A percentile compares a stretch with the other conserved stretches of the same genome.
phyloP scores from a whole-genome alignment of 805 yeast genomes.

The Candida quercuum region DNA sequence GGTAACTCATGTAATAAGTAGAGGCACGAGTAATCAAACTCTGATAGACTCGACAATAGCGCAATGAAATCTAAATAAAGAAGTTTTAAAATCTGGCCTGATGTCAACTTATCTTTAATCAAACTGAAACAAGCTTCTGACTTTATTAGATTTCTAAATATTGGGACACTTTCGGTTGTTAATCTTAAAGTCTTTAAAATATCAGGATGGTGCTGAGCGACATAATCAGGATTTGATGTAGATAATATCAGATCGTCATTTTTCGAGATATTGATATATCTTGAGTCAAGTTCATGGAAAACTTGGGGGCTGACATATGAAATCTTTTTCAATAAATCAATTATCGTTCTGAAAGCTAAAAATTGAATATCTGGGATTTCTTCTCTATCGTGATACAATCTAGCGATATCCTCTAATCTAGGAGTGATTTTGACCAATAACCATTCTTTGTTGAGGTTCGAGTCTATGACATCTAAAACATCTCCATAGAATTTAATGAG shows the following conservation, averaged over 20 bases:
- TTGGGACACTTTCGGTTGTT: constrained; percentile 8
- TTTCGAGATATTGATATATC: constrained; percentile 7
- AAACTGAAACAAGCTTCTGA: constrained; percentile 5
- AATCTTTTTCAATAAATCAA: constrained; percentile 12
- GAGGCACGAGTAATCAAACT: constrained; percentile 6
- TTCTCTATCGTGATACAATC: constrained; percentile 8
- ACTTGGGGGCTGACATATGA: constrained; percentile 10
- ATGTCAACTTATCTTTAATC: constrained; percentile 7
- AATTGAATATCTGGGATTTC: constrained; percentile 11
- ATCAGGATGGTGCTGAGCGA: constrained; percentile 8
- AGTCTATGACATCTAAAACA: constrained; percentile 10
- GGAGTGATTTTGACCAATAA: constrained; percentile 8
- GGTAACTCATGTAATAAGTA: constrained; percentile 16
- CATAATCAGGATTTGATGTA: constrained; percentile 13
- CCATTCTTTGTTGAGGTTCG: constrained; percentile 14
- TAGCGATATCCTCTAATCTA: constrained; percentile 8
- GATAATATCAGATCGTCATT: constrained; percentile 9
- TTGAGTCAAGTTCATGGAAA: constrained; percentile 6
- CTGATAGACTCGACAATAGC: constrained; percentile 7
- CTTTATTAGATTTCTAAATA: constrained; percentile 12
- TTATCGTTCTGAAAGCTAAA: constrained; percentile 13
- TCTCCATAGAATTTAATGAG: constrained; percentile 16
- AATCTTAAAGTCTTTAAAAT: constrained; percentile 9
- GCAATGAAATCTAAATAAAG: constrained; percentile 20
- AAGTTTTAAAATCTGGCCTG: constrained; percentile 8